Evolutionary conservation across 208 protist species (phyloP), one percentile per base, ranked within the genome.

Genomic region (Acanthamoeba castellanii): DNA sequence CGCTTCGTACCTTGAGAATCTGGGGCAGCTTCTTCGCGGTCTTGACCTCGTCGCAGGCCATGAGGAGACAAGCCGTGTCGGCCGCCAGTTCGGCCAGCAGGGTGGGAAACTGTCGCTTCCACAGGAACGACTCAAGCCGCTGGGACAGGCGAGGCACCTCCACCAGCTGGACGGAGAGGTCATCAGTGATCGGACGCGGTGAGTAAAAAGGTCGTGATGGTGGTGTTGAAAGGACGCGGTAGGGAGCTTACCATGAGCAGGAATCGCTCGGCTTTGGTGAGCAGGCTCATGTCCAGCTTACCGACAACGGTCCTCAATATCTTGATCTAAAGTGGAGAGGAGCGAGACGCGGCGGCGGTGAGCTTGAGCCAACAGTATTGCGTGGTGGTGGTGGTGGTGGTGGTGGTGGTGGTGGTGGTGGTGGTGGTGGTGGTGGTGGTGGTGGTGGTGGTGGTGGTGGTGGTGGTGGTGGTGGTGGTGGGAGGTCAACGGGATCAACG

Each of bases 51-150:
- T 64, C 50, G 78, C 78, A 87, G 78, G 78, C 78, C 78, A 61
- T 64, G 42, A 87, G 47, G 22, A 87, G 47, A 20, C 47, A 64
- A 2, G 42, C 78, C 13, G 78, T 87, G 47, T 87, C 78, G 5
- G 47, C 47, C 32, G 42, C 47, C 50, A 87, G 47, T 11, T 87
- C 78, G n/a, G 42, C 47, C 42, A 87, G 22, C 47, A 87, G 78
- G 50, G 78, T 57, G 78, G 78, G 50, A 37, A 64, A 87, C 78
- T 87, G 78, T 6, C 50, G 42, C 78, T 87, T 87, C 78, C 78
- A 87, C 78, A 87, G 78, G 50, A 87, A 87, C 13, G 78, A n/a
- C 20, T 87, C 78, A 2, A 87, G 78, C 6, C 78, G 78, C 50
- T 87, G 47, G 37, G 42, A n/a, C 20, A 87, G 50, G 13, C 78